phyloP scores from a whole-genome alignment of 371 early-diverging fungal genomes.

The Mortierella sp. region DNA sequence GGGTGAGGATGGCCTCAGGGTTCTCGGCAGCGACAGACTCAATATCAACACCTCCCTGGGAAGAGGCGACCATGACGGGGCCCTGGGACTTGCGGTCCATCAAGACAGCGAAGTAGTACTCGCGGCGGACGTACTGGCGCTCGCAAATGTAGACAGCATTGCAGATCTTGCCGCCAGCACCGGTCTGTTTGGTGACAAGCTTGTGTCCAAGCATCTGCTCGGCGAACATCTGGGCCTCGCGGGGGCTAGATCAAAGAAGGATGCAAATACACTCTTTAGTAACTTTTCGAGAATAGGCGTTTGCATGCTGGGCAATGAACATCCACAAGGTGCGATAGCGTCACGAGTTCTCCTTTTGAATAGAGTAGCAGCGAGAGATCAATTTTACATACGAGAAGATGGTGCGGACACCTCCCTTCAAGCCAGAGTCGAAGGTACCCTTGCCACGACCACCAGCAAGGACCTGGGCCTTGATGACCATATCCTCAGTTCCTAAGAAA shows the following conservation, averaged over 20 bases:
- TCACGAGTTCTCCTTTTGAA: not conserved
- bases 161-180: conserved; percentile 94
- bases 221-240: conserved; percentile 89
- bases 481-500: conserved; percentile 76
- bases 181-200: conserved; percentile 98
- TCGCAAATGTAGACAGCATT: conserved; percentile 95
- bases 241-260: conserved; percentile 65
- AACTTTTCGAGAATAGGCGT: too few relatives aligned
- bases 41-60: conserved; percentile 98
- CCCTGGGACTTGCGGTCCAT: conserved; percentile 96
- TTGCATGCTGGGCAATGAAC: not conserved
- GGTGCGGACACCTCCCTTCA: conserved; percentile 96
- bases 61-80: conserved; percentile 94
- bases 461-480: conserved; percentile 99
- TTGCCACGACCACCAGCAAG: conserved; percentile 99
- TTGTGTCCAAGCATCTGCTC: conserved; percentile 97
- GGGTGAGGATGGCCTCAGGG: conserved; percentile 93
- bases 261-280: conserved; percentile 9
- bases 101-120: conserved; percentile 98
- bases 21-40: conserved; percentile 94
- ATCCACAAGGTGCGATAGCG: too few relatives aligned
- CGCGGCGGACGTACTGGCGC: conserved; percentile 94
- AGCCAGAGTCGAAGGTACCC: conserved; percentile 94
- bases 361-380: not conserved
- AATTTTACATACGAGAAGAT: conserved; percentile 83